phyloP scores from a whole-genome alignment of 805 yeast genomes.

The Kluyveromyces wickerhamii region DNA sequence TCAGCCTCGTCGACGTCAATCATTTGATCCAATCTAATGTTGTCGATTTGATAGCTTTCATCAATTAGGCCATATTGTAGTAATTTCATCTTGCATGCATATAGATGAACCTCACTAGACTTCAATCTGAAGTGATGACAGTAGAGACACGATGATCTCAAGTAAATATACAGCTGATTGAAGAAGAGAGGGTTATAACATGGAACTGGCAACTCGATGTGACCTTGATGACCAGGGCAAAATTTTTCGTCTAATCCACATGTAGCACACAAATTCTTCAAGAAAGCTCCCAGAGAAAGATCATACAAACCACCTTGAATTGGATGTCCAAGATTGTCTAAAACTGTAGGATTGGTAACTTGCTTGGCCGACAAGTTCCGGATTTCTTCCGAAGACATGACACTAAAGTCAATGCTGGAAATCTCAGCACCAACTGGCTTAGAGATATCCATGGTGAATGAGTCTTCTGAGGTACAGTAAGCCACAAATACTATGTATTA shows the following conservation, averaged over 20 bases:
- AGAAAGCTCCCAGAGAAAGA: slow-evolving; percentile 89
- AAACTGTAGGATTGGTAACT: slow-evolving; percentile 90
- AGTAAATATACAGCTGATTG: slow-evolving; percentile 76
- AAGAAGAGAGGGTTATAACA: slow-evolving; percentile 93
- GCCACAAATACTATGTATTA: too few species aligned
- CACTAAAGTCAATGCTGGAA: slow-evolving; percentile 84
- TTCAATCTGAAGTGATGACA: slow-evolving; percentile 81
- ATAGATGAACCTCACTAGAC: slow-evolving; percentile 62
- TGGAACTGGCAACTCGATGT: slow-evolving; percentile 92
- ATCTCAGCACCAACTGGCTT: slow-evolving; percentile 95
- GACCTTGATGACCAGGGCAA: slow-evolving; percentile 99
- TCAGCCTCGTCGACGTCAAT: slow-evolving; percentile 36
- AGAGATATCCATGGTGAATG: slow-evolving; percentile 74
- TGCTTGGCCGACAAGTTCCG: slow-evolving; percentile 87
- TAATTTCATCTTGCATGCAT: slow-evolving; percentile 66
- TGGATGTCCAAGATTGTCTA: slow-evolving; percentile 95
- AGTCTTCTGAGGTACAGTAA: neutral
- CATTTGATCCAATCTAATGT: slow-evolving; percentile 34
- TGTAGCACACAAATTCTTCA: slow-evolving; percentile 81
- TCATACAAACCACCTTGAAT: slow-evolving; percentile 90
- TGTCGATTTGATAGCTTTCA: slow-evolving; percentile 69
- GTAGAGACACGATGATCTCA: slow-evolving; percentile 80
- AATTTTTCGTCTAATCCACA: slow-evolving; percentile 91
- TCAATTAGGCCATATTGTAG: slow-evolving; percentile 83
- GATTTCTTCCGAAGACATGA: slow-evolving; percentile 74